Conservation (phyloP, 2,329 filamentous ascomycete genomes). For the Colletotrichum incanum region DNA sequence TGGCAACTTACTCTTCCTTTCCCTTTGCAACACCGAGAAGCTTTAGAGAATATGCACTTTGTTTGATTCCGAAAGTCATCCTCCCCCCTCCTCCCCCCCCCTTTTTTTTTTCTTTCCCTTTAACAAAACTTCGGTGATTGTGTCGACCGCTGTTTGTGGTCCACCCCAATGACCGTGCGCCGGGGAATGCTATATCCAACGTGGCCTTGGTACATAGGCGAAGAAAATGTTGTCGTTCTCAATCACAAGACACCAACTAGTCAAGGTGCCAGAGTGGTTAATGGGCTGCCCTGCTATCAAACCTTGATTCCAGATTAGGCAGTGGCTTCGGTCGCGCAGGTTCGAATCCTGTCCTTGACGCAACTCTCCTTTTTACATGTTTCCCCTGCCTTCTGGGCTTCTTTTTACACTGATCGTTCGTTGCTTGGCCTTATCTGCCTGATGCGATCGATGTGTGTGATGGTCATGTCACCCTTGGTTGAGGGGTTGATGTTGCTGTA, state of each 20-base stretch:
- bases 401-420: background rate
- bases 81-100: too few relatives aligned
- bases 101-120: too few relatives aligned
- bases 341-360: constrained; percentile 34
- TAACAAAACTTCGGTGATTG: background rate
- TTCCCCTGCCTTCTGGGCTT: background rate
- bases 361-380: background rate
- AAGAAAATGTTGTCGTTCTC: accelerated
- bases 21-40: background rate
- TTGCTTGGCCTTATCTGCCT: background rate
- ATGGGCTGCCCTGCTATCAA: constrained; percentile 32
- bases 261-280: constrained; percentile 34
- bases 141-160: background rate
- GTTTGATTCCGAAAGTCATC: too few relatives aligned
- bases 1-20: background rate
- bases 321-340: constrained; percentile 33
- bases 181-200: background rate
- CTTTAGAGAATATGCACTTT: background rate
- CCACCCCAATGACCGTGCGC: background rate
- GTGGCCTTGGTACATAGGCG: background rate
- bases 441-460: too few relatives aligned
- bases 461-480: too few relatives aligned
- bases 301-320: constrained; percentile 22
- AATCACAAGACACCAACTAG: constrained; percentile 3
- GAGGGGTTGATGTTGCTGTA: too few relatives aligned